These are phyloP conservation scores for Cucurbita ficifolia DNA, from an alignment of 306 rosid species.

Conservation along the genomic window DNA sequence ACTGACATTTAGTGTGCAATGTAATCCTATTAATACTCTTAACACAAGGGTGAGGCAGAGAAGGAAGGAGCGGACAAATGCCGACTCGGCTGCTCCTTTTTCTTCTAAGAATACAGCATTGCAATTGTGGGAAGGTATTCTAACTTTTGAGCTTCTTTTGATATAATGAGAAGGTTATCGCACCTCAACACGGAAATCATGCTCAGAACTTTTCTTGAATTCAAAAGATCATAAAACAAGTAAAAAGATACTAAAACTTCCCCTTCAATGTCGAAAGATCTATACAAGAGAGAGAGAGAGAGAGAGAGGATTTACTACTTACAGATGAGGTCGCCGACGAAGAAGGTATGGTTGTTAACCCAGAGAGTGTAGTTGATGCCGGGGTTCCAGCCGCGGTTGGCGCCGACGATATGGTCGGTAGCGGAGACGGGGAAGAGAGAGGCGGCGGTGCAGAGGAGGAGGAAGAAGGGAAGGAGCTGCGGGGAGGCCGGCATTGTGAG, in stretches of 20 bases:
- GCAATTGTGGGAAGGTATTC: neutral
- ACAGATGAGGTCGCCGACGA: constrained; percentile 77
- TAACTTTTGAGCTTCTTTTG: neutral
- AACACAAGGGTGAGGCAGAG: neutral
- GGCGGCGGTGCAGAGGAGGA: constrained; percentile 17
- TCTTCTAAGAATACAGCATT: neutral
- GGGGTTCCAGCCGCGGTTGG: constrained; percentile 92
- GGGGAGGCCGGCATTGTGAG: neutral
- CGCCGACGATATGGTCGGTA: constrained; percentile 86
- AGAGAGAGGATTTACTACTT: neutral
- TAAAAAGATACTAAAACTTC: neutral
- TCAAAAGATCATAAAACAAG: too few species aligned
- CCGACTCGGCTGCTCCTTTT: neutral
- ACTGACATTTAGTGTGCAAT: neutral
- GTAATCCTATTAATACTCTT: too few species aligned
- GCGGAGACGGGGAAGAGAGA: constrained; percentile 21
- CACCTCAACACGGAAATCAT: neutral
- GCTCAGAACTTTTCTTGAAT: neutral
- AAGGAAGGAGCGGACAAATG: neutral
- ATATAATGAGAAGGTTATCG: neutral
- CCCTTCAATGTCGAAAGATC: neutral
- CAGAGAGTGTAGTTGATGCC: constrained; percentile 70
- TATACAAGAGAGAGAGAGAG: neutral
- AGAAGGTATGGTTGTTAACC: constrained; percentile 81
- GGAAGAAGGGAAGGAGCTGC: neutral